Evolutionary conservation across 2,329 filamentous ascomycete species (phyloP).

Genomic region (Aspergillus pseudoterreus): DNA sequence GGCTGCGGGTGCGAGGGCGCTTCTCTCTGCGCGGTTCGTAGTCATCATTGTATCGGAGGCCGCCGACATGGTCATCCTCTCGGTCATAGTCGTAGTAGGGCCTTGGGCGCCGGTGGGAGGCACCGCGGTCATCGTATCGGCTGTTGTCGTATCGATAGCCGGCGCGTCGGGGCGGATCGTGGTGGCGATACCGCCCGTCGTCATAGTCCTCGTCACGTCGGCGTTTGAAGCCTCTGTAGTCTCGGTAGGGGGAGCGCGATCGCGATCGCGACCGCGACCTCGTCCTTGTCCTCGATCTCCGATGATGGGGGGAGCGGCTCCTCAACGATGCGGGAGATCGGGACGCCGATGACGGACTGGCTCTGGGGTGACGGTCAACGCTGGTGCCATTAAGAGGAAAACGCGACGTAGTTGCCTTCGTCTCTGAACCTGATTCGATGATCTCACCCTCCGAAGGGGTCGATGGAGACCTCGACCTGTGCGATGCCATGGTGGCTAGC

Average conservation of each 20-base stretch:
- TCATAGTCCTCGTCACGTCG: constrained; percentile 39
- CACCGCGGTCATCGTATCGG: constrained; percentile 37
- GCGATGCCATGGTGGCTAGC: constrained; percentile 44
- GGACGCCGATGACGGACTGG: constrained; percentile 48
- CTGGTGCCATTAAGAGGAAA: constrained; percentile 69
- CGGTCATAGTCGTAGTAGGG: constrained; percentile 53
- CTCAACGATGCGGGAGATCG: constrained; percentile 50
- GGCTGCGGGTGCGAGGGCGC: constrained; percentile 54
- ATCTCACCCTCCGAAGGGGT: constrained; percentile 88
- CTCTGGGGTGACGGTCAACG: constrained; percentile 93
- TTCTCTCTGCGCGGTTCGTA: constrained; percentile 49
- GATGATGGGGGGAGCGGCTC: constrained; percentile 56
- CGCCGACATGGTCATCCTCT: constrained; percentile 38
- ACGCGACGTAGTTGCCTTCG: constrained; percentile 83
- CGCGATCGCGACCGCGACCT: constrained; percentile 31
- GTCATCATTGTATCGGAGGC: constrained; percentile 51
- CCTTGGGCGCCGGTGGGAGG: constrained; percentile 33
- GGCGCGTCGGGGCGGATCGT: constrained; percentile 30
- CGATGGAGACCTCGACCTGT: constrained; percentile 48
- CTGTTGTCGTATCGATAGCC: constrained; percentile 33
- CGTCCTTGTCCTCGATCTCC: constrained; percentile 45
- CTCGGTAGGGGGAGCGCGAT: constrained; percentile 42
- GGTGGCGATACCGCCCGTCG: constrained; percentile 29
- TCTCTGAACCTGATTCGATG: constrained; percentile 66
- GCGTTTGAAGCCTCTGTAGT: constrained; percentile 40